phyloP scores from a whole-genome alignment of 495 filamentous ascomycete species.

The Aspergillus diversus region DNA sequence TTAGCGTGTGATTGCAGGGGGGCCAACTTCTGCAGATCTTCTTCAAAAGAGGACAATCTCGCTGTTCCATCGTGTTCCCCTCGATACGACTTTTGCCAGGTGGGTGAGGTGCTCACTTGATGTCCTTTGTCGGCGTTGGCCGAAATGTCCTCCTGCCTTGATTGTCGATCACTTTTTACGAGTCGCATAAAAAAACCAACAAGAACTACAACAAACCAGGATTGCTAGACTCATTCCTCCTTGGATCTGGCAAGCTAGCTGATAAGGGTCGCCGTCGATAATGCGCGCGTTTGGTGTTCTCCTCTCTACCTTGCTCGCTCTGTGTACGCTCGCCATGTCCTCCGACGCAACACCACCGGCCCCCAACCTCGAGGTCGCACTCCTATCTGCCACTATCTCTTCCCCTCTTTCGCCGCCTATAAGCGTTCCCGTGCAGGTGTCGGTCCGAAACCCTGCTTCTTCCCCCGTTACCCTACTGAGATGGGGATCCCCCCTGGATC shows the following conservation, averaged over 20 bases:
- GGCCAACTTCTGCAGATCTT: conserved; percentile 8
- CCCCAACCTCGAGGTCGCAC: conserved; percentile 26
- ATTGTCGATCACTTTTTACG: background rate
- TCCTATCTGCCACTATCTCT: conserved; percentile 18
- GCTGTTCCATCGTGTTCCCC: background rate
- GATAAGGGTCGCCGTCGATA: background rate
- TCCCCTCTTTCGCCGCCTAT: conserved; percentile 20
- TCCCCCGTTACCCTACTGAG: conserved; percentile 50
- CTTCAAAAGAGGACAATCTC: background rate
- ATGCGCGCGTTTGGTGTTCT: background rate
- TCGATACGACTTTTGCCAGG: background rate
- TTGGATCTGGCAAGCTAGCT: background rate
- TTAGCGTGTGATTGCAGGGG: conserved; percentile 1
- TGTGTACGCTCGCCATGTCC: background rate
- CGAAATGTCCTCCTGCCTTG: background rate
- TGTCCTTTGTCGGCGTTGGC: background rate
- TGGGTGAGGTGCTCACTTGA: background rate
- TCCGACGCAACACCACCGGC: background rate
- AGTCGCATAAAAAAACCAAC: background rate
- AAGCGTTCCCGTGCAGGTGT: conserved; percentile 30
- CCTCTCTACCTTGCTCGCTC: background rate
- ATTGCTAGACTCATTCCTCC: background rate
- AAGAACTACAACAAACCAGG: background rate
- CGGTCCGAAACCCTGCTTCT: conserved; percentile 46
- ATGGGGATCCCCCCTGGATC: conserved; percentile 55